Base-by-base conservation (phyloP, 495 filamentous ascomycete genomes). In the Tuber calosporum region DNA sequence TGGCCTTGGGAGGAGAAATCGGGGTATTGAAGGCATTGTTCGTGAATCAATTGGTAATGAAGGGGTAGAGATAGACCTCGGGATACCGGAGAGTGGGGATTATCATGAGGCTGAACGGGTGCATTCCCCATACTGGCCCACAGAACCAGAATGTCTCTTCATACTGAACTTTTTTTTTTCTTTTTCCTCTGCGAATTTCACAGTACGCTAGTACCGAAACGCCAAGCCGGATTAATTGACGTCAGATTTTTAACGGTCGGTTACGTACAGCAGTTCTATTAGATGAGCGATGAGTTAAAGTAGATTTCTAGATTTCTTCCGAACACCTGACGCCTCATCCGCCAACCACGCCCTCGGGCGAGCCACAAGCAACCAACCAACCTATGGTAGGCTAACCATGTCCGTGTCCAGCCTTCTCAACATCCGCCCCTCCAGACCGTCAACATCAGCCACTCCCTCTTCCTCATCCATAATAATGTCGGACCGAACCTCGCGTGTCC, bases 401-500 rank as follows among this genome's bases (percentile, higher is more conserved):
- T 62, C 53, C 26, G 53, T 19, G 53, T 62, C 53, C 53, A 62
- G 11, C 53, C 26, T 62, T 62, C 53, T 62, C 53, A 62, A 62
- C 53, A 34, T 62, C 34, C 53, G 53, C 13, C 26, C 53, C 15
- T 62, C 53, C 26, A 30, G 53, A 62, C 53, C 53, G 26, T 62
- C 53, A 62, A 34, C 53, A 30, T 62, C 26, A 30, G 53, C 53
- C 26, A 62, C 53, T 62, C 53, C 53, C 53, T 62, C 53, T 13
- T 62, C 53, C 26, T 62, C 53, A 34, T 62, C 26, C 26, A 62
- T 30, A 62, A 62, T 34, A 62, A 62, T 62, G 53, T 34, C 53
- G n/a, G 30, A 62, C 26, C 53, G 26, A 34, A 62, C 11, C 53
- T 62, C 53, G 1, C 53, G 4, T 11, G 26, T 62, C 53, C n/a